Conservation (phyloP, 2,329 filamentous ascomycete genomes). For the Cladosporium velox region DNA sequence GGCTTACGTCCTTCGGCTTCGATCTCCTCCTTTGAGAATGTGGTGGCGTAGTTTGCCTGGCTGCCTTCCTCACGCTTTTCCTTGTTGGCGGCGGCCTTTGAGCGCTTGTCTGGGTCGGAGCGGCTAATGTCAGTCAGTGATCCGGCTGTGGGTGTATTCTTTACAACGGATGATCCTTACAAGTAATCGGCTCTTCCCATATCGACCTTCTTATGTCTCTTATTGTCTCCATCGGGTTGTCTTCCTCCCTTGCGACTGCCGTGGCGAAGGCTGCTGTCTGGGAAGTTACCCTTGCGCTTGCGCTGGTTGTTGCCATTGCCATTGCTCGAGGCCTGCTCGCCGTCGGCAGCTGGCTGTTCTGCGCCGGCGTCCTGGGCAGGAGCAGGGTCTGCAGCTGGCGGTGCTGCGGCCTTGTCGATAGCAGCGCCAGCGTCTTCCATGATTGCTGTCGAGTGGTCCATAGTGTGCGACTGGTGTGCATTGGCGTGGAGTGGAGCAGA, state of each 20-base stretch:
- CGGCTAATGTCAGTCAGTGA: slow-evolving; percentile 47
- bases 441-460: slow-evolving; percentile 39
- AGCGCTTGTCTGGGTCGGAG: slow-evolving; percentile 50
- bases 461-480: slow-evolving; percentile 25
- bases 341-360: slow-evolving; percentile 20
- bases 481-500: slow-evolving; percentile 13
- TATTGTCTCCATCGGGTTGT: slow-evolving; percentile 34
- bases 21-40: slow-evolving; percentile 76
- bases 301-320: slow-evolving; percentile 23
- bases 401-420: slow-evolving; percentile 26
- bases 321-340: slow-evolving; percentile 21
- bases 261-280: slow-evolving; percentile 29
- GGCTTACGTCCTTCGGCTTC: slow-evolving; percentile 82
- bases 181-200: slow-evolving; percentile 66
- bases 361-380: background rate
- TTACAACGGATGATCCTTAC: slow-evolving; percentile 47
- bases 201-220: slow-evolving; percentile 61
- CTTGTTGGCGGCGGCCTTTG: slow-evolving; percentile 48
- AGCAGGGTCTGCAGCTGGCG: slow-evolving; percentile 12
- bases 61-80: slow-evolving; percentile 46
- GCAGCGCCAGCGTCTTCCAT: slow-evolving; percentile 33
- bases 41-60: slow-evolving; percentile 43
- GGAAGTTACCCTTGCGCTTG: slow-evolving; percentile 36
- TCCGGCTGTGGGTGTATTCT: slow-evolving; percentile 14
- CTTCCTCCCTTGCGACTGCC: slow-evolving; percentile 26